Base-by-base conservation (phyloP, 2,329 filamentous ascomycete species). In the Phialocephala subalpina region DNA sequence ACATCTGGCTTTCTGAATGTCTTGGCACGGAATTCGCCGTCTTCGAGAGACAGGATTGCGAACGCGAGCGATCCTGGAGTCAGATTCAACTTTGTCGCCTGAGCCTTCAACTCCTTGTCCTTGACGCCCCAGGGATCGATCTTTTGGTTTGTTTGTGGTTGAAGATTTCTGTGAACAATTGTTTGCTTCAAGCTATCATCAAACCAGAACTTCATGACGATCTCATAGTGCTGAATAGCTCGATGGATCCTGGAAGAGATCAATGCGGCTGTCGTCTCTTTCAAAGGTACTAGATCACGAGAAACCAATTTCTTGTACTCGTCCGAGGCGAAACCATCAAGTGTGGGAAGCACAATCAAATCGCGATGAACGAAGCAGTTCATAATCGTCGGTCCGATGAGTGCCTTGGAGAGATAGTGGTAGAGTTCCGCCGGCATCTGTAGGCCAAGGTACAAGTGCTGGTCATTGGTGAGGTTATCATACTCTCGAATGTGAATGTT, bases 381-480 rank as follows among this genome's bases (percentile, higher is more conserved):
- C 14, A 97, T 85, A 42, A 97, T 84, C 57, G 92, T 88, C 27
- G 93, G 85, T 33, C 92, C 89, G 70, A 98, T 88, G 52, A 97
- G 82, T 38, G 93, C 96, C 60, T 87, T 90, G 65, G 93, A 94
- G 58, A 97, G 84, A 77, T 98, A 98, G 78, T 93, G 92, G 77
- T 95, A 94, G 20, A 98, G 83, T 79, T 99, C 96, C 47, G 94
- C 89, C 0, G 96, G 94, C 5, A 99, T 83, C 66, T 94, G 91
- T 66, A 97, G 87, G n/a, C 94, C 94, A 68, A 97, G 87, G 76
- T 97, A 94, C 74, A 95, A 90, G 76, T 97, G 92, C 70, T 96
- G 90, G 76, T 98, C 94, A 55, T 86, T 86, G 1, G 96, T 94
- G 22, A 94, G 86, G 62, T 88, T 84, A 8, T 92, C 90, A 62